Evolutionary conservation across 371 early-diverging fungal genomes (phyloP).

Genomic region (Chytridiales sp.): DNA sequence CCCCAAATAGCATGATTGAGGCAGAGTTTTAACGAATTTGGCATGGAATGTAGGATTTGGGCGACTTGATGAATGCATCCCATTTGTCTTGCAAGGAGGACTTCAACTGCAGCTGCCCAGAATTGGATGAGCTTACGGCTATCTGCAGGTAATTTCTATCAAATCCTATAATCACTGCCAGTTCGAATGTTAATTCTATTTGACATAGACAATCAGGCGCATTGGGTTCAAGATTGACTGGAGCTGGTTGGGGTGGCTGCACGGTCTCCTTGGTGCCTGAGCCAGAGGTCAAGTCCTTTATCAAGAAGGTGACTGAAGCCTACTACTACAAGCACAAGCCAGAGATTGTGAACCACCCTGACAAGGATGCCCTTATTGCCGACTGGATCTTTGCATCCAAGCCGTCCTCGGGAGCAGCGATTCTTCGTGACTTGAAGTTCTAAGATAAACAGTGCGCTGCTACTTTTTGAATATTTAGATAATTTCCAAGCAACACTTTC

Average conservation of each 20-base stretch:
- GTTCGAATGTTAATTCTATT: slow-evolving; percentile 21
- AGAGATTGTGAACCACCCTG: slow-evolving; percentile 45
- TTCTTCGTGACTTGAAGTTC: slow-evolving; percentile 15
- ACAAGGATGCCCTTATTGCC: slow-evolving; percentile 19
- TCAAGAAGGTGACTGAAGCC: slow-evolving; percentile 61
- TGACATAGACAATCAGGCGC: slow-evolving; percentile 21
- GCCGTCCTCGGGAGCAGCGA: slow-evolving; percentile 39
- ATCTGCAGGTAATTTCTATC: slow-evolving; percentile 51
- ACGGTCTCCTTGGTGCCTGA: slow-evolving; percentile 80
- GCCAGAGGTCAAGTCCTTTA: slow-evolving; percentile 62
- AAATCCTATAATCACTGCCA: background rate
- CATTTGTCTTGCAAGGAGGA: slow-evolving; percentile 78
- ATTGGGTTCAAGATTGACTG: slow-evolving; percentile 60
- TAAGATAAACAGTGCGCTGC: too few relatives aligned
- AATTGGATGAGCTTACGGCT: slow-evolving; percentile 77
- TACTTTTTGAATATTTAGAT: too few relatives aligned
- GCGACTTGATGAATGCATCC: slow-evolving; percentile 86
- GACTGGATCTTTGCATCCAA: slow-evolving; percentile 43
- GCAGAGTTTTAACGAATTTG: slow-evolving; percentile 21
- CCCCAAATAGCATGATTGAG: slow-evolving; percentile 7
- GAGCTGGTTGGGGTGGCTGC: slow-evolving; percentile 97
- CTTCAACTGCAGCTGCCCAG: slow-evolving; percentile 87
- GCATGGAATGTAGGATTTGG: slow-evolving; percentile 50
- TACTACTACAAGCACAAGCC: slow-evolving; percentile 69
- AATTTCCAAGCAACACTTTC: too few relatives aligned